A percentile compares a stretch with the other conserved stretches of the same genome.
These are phyloP conservation scores for Herpotrichia juniperi DNA, from an alignment of 2,329 filamentous ascomycete species.

Conservation along the genomic window DNA sequence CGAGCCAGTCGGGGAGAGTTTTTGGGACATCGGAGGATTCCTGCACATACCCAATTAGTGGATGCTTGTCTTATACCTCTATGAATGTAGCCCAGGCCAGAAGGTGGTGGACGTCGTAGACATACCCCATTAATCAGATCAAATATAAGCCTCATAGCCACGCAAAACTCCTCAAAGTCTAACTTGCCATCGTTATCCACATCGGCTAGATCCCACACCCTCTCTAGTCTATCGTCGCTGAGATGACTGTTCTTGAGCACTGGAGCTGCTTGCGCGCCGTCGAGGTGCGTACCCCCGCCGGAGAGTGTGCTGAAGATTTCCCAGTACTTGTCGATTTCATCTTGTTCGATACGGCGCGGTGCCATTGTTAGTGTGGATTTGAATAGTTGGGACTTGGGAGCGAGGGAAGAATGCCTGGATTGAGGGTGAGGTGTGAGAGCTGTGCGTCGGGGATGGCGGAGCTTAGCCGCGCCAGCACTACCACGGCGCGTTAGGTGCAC, in stretches of 20 bases:
- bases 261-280: constrained; percentile 71
- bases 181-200: constrained; percentile 97
- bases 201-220: constrained; percentile 96
- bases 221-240: constrained; percentile 85
- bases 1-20: constrained; percentile 90
- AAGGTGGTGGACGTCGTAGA: background rate
- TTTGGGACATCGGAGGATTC: constrained; percentile 83
- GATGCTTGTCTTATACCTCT: background rate
- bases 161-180: constrained; percentile 99
- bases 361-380: constrained; percentile 42
- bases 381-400: no score
- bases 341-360: constrained; percentile 68
- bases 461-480: no score
- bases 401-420: background rate
- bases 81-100: background rate
- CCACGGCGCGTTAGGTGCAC: background rate
- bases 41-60: constrained; percentile 50
- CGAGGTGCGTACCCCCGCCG: constrained; percentile 68
- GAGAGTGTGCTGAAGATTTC: constrained; percentile 76
- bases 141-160: constrained; percentile 97
- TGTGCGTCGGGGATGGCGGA: background rate
- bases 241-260: constrained; percentile 77
- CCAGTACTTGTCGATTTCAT: constrained; percentile 80
- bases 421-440: background rate
- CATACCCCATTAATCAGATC: constrained; percentile 91